phyloP scores from a whole-genome alignment of 306 rosid genomes.

The Quercus gilva region DNA sequence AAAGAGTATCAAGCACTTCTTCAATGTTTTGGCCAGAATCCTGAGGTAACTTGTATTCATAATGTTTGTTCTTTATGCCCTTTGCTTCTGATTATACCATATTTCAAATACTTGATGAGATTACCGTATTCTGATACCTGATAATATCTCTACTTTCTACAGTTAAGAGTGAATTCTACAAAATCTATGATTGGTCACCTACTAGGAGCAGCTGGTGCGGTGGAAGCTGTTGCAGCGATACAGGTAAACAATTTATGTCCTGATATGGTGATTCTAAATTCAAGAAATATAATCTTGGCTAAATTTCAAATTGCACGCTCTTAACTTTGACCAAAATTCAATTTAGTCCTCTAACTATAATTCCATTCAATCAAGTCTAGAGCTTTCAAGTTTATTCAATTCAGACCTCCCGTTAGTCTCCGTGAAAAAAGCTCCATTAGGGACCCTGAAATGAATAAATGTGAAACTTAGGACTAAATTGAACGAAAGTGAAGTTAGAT shows the following conservation, averaged over 20 bases:
- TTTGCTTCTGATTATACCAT: background rate
- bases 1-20: slow-evolving; percentile 88
- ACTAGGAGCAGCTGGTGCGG: slow-evolving; percentile 96
- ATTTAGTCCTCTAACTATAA: too few relatives aligned
- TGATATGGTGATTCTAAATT: background rate
- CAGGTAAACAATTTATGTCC: slow-evolving; percentile 51
- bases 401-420: too few relatives aligned
- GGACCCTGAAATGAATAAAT: too few relatives aligned
- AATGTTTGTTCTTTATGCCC: background rate
- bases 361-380: too few relatives aligned
- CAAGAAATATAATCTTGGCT: background rate
- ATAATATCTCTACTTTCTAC: slow-evolving; percentile 26
- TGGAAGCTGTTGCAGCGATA: slow-evolving; percentile 92
- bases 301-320: too few relatives aligned
- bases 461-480: too few relatives aligned
- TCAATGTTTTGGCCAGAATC: slow-evolving; percentile 87
- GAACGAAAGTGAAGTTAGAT: too few relatives aligned
- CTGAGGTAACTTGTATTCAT: slow-evolving; percentile 46
- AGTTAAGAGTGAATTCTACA: slow-evolving; percentile 86
- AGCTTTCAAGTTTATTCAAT: too few relatives aligned
- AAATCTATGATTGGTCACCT: slow-evolving; percentile 98
- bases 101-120: background rate
- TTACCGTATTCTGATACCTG: slow-evolving; percentile 6
- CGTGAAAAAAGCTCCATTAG: too few relatives aligned
- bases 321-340: too few relatives aligned